A percentile compares a stretch with the other conserved stretches of the same genome.
phyloP scores from a whole-genome alignment of 768 basidiomycete genomes.

The Termitomyces titanicus region DNA sequence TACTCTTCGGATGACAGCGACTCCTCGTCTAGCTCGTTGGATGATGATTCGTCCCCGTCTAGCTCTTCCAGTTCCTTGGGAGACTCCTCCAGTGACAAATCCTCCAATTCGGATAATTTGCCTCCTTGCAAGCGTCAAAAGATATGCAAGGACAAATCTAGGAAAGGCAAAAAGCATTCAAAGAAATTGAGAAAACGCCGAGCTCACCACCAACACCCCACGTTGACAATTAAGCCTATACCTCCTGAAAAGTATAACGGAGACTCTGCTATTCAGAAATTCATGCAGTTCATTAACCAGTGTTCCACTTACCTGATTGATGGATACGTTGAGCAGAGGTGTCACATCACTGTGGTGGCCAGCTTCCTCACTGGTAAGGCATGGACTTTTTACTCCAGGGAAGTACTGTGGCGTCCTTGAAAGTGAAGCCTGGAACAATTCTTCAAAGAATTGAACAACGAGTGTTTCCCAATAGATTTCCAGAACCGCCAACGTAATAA shows the following conservation, averaged over 20 bases:
- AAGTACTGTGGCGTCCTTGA: neutral
- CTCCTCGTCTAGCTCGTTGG: too few relatives aligned
- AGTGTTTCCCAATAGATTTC: constrained; percentile 16
- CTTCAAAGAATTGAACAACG: constrained; percentile 4
- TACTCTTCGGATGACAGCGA: too few relatives aligned
- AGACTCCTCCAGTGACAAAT: too few relatives aligned
- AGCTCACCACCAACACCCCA: neutral
- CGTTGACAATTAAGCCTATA: constrained; percentile 11
- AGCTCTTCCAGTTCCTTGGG: too few relatives aligned
- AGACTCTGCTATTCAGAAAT: neutral
- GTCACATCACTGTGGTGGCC: neutral
- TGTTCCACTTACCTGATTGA: constrained; percentile 8
- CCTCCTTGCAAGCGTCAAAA: too few relatives aligned
- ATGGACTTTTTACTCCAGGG: neutral
- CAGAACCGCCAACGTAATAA: constrained; percentile 19
- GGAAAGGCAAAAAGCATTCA: too few relatives aligned
- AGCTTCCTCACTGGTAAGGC: constrained; percentile 2
- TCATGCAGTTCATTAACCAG: constrained; percentile 14
- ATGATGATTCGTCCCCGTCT: too few relatives aligned
- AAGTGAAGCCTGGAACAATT: neutral
- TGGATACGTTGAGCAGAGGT: neutral
- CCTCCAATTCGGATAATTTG: too few relatives aligned
- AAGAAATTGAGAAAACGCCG: too few relatives aligned
- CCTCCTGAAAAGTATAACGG: constrained; percentile 17
- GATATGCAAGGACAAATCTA: too few relatives aligned